Conservation (phyloP, 192 early-diverging fungal species). For the Podila clonocystis region DNA sequence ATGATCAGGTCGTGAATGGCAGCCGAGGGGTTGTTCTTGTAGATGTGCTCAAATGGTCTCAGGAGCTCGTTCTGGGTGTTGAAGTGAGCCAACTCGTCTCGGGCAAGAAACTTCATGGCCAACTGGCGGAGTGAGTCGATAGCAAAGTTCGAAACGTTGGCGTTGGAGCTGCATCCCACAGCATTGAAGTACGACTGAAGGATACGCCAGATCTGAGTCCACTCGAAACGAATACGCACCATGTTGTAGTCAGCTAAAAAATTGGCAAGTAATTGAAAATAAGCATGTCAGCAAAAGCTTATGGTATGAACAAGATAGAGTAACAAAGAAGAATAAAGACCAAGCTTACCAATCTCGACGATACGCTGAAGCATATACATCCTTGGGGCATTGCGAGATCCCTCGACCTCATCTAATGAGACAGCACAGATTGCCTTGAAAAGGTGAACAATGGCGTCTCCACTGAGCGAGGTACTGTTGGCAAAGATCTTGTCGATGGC, state of each 20-base stretch:
- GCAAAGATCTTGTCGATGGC: slow-evolving; percentile 91
- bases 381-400: slow-evolving; percentile 67
- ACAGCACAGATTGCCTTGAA: slow-evolving; percentile 88
- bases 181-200: slow-evolving; percentile 85
- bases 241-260: slow-evolving; percentile 90
- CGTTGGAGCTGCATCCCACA: slow-evolving; percentile 83
- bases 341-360: slow-evolving; percentile 78
- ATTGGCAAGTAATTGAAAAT: background rate
- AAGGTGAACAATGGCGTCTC: slow-evolving; percentile 87
- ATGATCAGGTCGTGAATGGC: slow-evolving; percentile 76
- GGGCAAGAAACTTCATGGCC: slow-evolving; percentile 93
- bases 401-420: slow-evolving; percentile 87
- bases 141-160: slow-evolving; percentile 84
- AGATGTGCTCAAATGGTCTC: slow-evolving; percentile 86
- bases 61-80: slow-evolving; percentile 94
- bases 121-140: slow-evolving; percentile 94
- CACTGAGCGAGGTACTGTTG: slow-evolving; percentile 79
- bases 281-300: background rate
- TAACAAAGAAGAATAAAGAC: background rate
- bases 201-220: slow-evolving; percentile 92
- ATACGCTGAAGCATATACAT: slow-evolving; percentile 94
- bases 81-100: slow-evolving; percentile 94
- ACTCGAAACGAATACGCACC: slow-evolving; percentile 93
- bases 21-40: slow-evolving; percentile 81
- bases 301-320: no score